Conservation (phyloP, 202 grass and related monocot species). For the Elaeis oleifera region DNA sequence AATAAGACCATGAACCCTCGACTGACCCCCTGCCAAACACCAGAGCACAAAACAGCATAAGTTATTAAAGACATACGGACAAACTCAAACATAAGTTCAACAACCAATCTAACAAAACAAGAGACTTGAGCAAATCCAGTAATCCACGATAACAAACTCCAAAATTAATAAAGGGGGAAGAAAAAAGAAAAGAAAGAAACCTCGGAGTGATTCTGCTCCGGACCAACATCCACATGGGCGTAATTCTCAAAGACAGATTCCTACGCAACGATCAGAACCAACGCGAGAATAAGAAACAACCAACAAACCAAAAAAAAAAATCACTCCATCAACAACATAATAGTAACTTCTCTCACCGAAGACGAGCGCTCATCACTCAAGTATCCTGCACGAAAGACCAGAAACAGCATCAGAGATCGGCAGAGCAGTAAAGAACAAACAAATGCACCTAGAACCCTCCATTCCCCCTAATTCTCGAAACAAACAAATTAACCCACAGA, state of each 20-base stretch:
- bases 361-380: slow-evolving; percentile 2
- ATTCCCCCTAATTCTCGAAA: no score
- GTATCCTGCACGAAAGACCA: slow-evolving; percentile 1
- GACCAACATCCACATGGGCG: background rate
- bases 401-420: background rate
- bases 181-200: background rate
- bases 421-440: no score
- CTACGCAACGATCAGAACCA: slow-evolving; percentile 11
- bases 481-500: background rate
- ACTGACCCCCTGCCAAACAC: slow-evolving; percentile 22
- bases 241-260: slow-evolving; percentile 21
- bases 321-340: no score
- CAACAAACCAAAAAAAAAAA: background rate
- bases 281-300: background rate
- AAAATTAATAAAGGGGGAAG: background rate
- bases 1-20: slow-evolving; percentile 11
- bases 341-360: background rate
- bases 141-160: background rate
- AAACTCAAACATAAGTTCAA: no score
- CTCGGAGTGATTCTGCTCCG: background rate
- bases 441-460: no score
- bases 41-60: background rate
- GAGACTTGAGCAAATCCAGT: background rate
- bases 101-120: background rate
- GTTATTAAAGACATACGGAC: no score